Conservation (phyloP, 768 basidiomycete genomes). For the Strobilomyces confusus region DNA sequence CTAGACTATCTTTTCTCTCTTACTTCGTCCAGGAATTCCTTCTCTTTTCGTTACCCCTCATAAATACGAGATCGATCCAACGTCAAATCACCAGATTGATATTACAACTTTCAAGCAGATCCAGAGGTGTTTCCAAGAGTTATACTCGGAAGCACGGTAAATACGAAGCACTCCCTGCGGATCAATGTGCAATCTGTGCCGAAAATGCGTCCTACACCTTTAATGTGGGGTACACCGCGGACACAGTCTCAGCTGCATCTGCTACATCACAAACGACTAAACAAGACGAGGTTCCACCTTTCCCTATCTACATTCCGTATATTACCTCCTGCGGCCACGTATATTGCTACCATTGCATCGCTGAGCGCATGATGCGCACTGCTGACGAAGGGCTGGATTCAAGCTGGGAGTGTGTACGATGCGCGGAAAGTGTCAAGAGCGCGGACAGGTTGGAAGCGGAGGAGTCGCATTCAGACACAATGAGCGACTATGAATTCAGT, state of each 20-base stretch:
- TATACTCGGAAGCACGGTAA: slow-evolving; percentile 43
- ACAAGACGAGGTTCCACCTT: slow-evolving; percentile 41
- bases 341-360: slow-evolving; percentile 94
- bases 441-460: slow-evolving; percentile 53
- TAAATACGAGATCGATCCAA: slow-evolving; percentile 64
- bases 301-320: slow-evolving; percentile 80
- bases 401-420: slow-evolving; percentile 84
- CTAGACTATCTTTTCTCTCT: neutral
- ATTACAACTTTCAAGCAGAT: slow-evolving; percentile 26
- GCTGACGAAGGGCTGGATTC: slow-evolving; percentile 55
- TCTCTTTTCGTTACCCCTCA: slow-evolving; percentile 83
- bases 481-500: slow-evolving; percentile 60
- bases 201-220: slow-evolving; percentile 66
- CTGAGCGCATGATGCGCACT: slow-evolving; percentile 72
- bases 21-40: slow-evolving; percentile 80
- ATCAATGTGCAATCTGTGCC: slow-evolving; percentile 89
- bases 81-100: slow-evolving; percentile 45
- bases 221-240: slow-evolving; percentile 50
- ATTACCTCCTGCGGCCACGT: slow-evolving; percentile 77
- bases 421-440: slow-evolving; percentile 58
- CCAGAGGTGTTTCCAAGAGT: slow-evolving; percentile 10
- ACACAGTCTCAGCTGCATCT: slow-evolving; percentile 38
- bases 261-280: slow-evolving; percentile 13
- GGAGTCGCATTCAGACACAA: slow-evolving; percentile 25
- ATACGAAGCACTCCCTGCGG: slow-evolving; percentile 61